Percentiles rank a stretch among this genome's conserved stretches.
Evolutionary conservation across 1,284 basidiomycete genomes (phyloP).

Genomic region (Afroboletus lepidellus): DNA sequence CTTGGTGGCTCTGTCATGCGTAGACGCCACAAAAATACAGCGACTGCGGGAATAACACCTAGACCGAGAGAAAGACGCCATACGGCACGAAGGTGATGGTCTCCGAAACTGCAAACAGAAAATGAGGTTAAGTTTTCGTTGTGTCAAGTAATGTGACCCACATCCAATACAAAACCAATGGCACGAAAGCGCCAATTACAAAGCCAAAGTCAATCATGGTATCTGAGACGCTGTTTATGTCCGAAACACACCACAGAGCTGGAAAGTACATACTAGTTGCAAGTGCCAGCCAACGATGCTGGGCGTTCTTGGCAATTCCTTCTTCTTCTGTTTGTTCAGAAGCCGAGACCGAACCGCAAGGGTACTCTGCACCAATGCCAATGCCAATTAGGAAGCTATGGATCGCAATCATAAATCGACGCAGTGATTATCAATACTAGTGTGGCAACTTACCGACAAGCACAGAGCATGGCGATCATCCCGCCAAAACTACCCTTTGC

Average conservation of each 20-base stretch:
- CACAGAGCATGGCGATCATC: constrained; percentile 74
- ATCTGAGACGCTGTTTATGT: constrained; percentile 41
- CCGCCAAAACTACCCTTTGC: constrained; percentile 70
- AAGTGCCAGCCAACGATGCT: constrained; percentile 84
- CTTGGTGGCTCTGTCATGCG: constrained; percentile 79
- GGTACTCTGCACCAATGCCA: constrained; percentile 88
- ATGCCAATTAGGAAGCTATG: constrained; percentile 76
- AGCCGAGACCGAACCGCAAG: constrained; percentile 88
- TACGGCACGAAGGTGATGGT: constrained; percentile 77
- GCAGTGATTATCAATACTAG: not conserved
- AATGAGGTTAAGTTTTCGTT: not conserved
- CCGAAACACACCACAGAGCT: constrained; percentile 1
- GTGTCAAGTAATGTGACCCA: constrained; percentile 35
- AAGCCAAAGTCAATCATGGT: constrained; percentile 90
- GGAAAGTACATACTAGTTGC: constrained; percentile 64
- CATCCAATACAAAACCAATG: constrained; percentile 86
- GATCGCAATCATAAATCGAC: not conserved
- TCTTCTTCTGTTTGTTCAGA: constrained; percentile 88
- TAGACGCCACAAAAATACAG: constrained; percentile 85
- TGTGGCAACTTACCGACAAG: constrained; percentile 62
- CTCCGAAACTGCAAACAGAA: constrained; percentile 56
- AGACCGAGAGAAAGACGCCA: constrained; percentile 92
- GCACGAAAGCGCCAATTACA: constrained; percentile 80
- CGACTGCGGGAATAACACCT: constrained; percentile 77
- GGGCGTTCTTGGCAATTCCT: constrained; percentile 72